phyloP scores from a whole-genome alignment of 139 green algal species.

The Cymbomonas tetramitiformis region DNA sequence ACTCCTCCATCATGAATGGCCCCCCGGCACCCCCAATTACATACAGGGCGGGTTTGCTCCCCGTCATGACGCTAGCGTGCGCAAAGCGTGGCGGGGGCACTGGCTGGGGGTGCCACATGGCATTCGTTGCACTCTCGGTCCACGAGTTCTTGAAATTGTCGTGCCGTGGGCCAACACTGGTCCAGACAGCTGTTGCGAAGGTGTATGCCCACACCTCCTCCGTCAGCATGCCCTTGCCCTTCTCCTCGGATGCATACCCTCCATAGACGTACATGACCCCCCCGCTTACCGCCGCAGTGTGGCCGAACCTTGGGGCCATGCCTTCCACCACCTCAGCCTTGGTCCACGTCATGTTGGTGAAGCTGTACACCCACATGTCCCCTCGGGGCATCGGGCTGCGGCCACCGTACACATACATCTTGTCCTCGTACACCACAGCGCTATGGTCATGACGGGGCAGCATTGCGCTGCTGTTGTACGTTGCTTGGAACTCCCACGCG shows the following conservation, averaged over 20 bases:
- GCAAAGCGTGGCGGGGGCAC: not conserved
- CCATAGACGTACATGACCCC: not conserved
- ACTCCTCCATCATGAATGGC: too few species aligned
- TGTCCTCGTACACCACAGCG: not conserved
- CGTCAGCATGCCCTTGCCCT: constrained; percentile 5
- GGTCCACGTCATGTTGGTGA: not conserved
- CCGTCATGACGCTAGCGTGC: too few species aligned
- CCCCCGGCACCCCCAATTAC: too few species aligned
- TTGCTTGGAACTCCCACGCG: not conserved
- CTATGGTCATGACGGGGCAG: not conserved
- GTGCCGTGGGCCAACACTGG: constrained; percentile 8
- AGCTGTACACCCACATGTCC: not conserved
- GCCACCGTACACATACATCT: not conserved
- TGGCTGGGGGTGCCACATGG: not conserved
- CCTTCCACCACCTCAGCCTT: not conserved
- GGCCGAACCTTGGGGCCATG: not conserved
- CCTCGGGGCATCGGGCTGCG: too few species aligned
- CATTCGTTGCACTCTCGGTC: not conserved
- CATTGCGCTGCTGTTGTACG: not conserved
- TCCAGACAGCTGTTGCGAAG: constrained; percentile 11
- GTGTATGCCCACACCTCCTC: constrained; percentile 15
- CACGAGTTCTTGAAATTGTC: constrained; percentile 7
- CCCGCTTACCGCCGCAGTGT: not conserved
- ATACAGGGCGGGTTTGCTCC: too few species aligned
- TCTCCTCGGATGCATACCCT: not conserved